These are phyloP conservation scores for Teunomyces aglyptinius DNA, from an alignment of 805 yeast genomes.

Conservation along the genomic window DNA sequence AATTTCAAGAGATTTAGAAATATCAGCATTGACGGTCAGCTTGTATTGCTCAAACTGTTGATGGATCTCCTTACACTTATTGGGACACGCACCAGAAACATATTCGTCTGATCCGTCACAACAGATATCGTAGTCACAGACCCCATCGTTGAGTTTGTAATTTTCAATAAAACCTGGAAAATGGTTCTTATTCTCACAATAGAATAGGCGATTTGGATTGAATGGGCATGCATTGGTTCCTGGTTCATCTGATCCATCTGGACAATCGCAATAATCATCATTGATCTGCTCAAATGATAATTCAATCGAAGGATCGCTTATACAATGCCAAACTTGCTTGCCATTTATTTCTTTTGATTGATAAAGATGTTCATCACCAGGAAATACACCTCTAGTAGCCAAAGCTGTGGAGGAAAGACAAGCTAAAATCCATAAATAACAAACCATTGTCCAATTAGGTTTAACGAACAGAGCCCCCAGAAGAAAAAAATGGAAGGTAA, in stretches of 20 bases:
- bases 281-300: conserved; percentile 65
- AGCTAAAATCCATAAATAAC: background rate
- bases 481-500: background rate
- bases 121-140: conserved; percentile 84
- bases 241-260: conserved; percentile 97
- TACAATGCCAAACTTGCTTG: conserved; percentile 59
- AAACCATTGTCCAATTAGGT: background rate
- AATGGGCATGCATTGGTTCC: conserved; percentile 81
- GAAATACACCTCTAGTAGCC: conserved; percentile 2
- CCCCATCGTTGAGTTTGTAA: conserved; percentile 78
- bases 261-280: conserved; percentile 93
- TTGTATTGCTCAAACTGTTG: conserved; percentile 27
- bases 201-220: conserved; percentile 45
- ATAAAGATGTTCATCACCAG: background rate
- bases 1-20: conserved; percentile 25
- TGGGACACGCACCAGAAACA: conserved; percentile 46
- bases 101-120: conserved; percentile 95
- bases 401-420: conserved; percentile 6
- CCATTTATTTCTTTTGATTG: background rate
- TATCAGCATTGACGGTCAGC: conserved; percentile 9
- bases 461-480: background rate
- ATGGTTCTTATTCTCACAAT: conserved; percentile 76
- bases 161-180: conserved; percentile 60
- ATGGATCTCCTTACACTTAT: conserved; percentile 53
- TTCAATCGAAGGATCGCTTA: conserved; percentile 61